Base-by-base conservation (phyloP, 1,139 yeast genomes). In the Nakaseomyces nivariensis region DNA sequence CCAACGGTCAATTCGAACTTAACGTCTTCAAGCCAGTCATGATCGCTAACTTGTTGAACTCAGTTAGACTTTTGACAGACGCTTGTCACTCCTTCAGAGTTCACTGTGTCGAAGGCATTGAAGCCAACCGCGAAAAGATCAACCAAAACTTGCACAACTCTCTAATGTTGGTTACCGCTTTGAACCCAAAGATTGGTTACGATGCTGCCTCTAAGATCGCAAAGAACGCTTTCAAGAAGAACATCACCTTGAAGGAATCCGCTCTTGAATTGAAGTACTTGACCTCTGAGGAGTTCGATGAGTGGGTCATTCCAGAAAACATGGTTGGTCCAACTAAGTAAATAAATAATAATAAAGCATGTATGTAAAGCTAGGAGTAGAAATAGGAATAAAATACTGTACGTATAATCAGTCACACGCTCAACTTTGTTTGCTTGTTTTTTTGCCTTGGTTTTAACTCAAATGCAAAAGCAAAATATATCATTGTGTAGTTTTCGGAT, bases 141-240 rank as follows among this genome's bases (percentile, higher is more conserved):
- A 78, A 78, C 61, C 88, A 92, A 73, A 76, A 85, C 56, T 77
- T 92, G 76, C 86, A 87, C 68, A 96, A 92, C 73, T 88, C 97
- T 9, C 80, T 92, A 68, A 92, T 92, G 98, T 79, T 92, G 74
- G 98, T 92, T 49, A 92, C 98, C 52, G 97, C 98, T 33, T 81
- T 92, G 68, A 94, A 92, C 80, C 97, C 98, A 62, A 89, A 90
- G 81, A 92, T 92, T 64, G 98, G 98, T 63, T 92, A 92, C 73
- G 98, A 92, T 69, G 79, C 83, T 61, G 97, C 98, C 52, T 88
- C 97, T 54, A 89, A 90, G 79, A 92, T 89, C 50, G 98, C 98
- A 60, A 92, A 92, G 79, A 88, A 92, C 67, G 98, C 98, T 49
- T 97, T 92, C 79, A 86, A 90, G 77, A 89, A 92, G 77, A 97